Percentiles rank a stretch among this genome's conserved stretches.
Evolutionary conservation across 1,284 basidiomycete genomes (phyloP).

Genomic region (Ceratobasidium sp.): DNA sequence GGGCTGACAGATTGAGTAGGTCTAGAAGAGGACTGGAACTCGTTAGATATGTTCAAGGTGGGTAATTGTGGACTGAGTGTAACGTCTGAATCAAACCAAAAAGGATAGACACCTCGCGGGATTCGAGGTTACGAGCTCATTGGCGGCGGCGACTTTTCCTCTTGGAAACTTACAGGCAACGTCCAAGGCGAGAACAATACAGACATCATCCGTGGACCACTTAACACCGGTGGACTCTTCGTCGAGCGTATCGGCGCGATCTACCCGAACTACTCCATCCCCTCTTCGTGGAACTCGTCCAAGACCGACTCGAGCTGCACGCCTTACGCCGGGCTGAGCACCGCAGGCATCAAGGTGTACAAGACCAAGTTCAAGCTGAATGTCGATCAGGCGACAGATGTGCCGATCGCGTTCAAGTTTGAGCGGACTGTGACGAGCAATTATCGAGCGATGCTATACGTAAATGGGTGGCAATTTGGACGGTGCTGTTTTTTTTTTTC

Average conservation of each 20-base stretch:
- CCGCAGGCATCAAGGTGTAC: slow-evolving; percentile 33
- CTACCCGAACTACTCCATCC: slow-evolving; percentile 25
- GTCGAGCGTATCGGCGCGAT: slow-evolving; percentile 33
- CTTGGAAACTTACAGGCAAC: slow-evolving; percentile 37
- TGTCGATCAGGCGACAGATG: slow-evolving; percentile 27
- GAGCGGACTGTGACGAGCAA: slow-evolving; percentile 26
- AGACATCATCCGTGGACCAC: slow-evolving; percentile 30
- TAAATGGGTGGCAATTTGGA: slow-evolving; percentile 40
- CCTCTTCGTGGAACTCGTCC: slow-evolving; percentile 32
- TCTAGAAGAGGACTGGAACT: slow-evolving; percentile 49
- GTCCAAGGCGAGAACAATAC: slow-evolving; percentile 28
- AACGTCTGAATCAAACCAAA: no score
- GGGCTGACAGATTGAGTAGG: slow-evolving; percentile 42
- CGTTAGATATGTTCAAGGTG: slow-evolving; percentile 50
- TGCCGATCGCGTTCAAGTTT: slow-evolving; percentile 24
- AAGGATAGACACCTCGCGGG: background rate
- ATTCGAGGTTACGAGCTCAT: background rate
- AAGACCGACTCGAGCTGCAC: slow-evolving; percentile 26
- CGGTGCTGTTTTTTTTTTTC: background rate
- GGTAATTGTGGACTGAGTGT: background rate
- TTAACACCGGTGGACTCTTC: slow-evolving; percentile 28
- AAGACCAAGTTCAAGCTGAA: slow-evolving; percentile 36
- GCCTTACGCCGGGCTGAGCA: slow-evolving; percentile 25
- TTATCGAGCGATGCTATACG: slow-evolving; percentile 38
- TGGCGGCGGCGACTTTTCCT: slow-evolving; percentile 26